A percentile compares a stretch with the other conserved stretches of the same genome.
Evolutionary conservation across 371 early-diverging fungal genomes (phyloP).

Genomic region (Sporodiniella umbellata): DNA sequence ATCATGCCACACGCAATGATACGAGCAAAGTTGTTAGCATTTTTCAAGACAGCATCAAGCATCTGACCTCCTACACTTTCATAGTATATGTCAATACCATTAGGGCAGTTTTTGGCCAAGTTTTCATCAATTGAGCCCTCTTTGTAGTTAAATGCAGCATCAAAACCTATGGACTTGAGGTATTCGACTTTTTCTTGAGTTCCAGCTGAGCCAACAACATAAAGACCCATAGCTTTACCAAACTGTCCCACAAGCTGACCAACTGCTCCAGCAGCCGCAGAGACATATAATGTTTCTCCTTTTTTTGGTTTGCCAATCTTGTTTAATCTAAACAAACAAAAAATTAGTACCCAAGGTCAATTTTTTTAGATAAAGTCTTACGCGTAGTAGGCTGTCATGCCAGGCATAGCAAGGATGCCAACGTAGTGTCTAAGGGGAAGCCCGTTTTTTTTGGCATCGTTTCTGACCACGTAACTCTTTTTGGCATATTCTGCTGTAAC

Average conservation of each 20-base stretch:
- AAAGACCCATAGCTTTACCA: conserved; percentile 63
- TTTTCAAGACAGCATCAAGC: conserved; percentile 58
- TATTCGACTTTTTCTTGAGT: conserved; percentile 74
- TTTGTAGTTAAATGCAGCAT: conserved; percentile 85
- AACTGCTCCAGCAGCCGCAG: conserved; percentile 58
- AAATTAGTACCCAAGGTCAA: too few relatives aligned
- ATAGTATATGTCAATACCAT: conserved; percentile 76
- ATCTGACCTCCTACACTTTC: conserved; percentile 73
- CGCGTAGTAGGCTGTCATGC: conserved; percentile 46
- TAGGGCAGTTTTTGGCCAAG: conserved; percentile 50
- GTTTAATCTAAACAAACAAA: conserved; percentile 3
- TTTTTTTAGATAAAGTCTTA: conserved; percentile 4
- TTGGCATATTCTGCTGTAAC: conserved; percentile 29
- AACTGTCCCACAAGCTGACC: conserved; percentile 66
- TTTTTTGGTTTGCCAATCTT: conserved; percentile 29
- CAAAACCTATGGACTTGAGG: conserved; percentile 63
- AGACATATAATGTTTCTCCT: conserved; percentile 52
- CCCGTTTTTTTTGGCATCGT: conserved; percentile 36
- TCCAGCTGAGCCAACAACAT: conserved; percentile 81
- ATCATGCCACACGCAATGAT: conserved; percentile 67
- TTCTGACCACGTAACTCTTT: conserved; percentile 21
- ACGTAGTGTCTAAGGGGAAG: conserved; percentile 52
- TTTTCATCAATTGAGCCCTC: conserved; percentile 44
- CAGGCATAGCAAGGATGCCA: conserved; percentile 56
- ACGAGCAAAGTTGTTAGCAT: conserved; percentile 54